These are phyloP conservation scores for Aspergillus panamensis DNA, from an alignment of 495 filamentous ascomycete species.

Conservation along the genomic window DNA sequence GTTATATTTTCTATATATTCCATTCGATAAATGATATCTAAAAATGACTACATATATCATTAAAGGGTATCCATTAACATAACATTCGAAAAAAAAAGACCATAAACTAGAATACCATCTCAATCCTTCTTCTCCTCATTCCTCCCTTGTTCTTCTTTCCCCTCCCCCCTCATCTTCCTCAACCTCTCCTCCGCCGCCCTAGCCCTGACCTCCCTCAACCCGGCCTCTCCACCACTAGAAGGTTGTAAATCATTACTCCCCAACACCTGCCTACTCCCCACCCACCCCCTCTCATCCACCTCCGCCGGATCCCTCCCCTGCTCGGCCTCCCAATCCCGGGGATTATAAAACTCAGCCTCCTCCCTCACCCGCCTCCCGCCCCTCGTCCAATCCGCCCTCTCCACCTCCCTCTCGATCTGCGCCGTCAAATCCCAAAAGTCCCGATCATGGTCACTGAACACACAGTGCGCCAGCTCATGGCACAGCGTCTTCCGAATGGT, in stretches of 20 bases:
- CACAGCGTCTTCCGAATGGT: slow-evolving; percentile 88
- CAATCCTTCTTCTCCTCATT: slow-evolving; percentile 9
- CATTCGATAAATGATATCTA: background rate
- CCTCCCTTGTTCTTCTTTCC: slow-evolving; percentile 23
- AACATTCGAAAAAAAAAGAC: background rate
- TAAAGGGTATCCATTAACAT: background rate
- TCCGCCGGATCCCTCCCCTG: slow-evolving; percentile 45
- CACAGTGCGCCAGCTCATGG: slow-evolving; percentile 93
- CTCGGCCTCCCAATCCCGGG: slow-evolving; percentile 49
- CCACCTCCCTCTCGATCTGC: slow-evolving; percentile 85
- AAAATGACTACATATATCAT: background rate
- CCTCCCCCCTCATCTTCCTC: slow-evolving; percentile 49
- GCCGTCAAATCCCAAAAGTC: slow-evolving; percentile 85
- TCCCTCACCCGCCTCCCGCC: slow-evolving; percentile 62
- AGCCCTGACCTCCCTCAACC: slow-evolving; percentile 68
- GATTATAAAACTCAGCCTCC: slow-evolving; percentile 67
- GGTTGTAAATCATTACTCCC: slow-evolving; percentile 50
- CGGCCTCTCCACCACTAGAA: slow-evolving; percentile 30
- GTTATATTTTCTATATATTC: background rate
- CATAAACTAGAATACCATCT: background rate
- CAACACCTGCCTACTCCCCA: slow-evolving; percentile 80
- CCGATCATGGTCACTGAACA: slow-evolving; percentile 75
- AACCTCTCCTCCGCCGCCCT: slow-evolving; percentile 71
- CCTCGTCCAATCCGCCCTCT: slow-evolving; percentile 66
- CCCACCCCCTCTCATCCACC: slow-evolving; percentile 80